A percentile compares a stretch with the other conserved stretches of the same genome.
Evolutionary conservation across 305 asterid species (phyloP).

Genomic region (Solanum chacoense): DNA sequence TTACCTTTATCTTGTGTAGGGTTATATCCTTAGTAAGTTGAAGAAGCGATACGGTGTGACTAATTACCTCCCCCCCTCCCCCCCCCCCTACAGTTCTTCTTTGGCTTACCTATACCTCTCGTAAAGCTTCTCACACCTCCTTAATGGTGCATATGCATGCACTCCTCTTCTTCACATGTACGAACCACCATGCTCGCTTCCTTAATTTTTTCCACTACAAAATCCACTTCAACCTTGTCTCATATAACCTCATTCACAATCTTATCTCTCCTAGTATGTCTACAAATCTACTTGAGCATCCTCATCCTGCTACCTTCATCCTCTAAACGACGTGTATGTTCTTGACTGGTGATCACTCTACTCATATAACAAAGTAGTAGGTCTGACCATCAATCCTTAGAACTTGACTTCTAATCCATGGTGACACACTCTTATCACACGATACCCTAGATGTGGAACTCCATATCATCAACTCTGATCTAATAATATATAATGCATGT

Average conservation of each 20-base stretch:
- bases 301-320: neutral
- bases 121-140: neutral
- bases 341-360: neutral
- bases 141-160: neutral
- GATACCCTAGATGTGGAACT: neutral
- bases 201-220: neutral
- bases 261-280: neutral
- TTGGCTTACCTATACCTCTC: neutral
- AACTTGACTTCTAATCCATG: neutral
- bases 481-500: neutral
- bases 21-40: neutral
- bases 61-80: neutral
- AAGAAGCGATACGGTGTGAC: neutral
- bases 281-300: neutral
- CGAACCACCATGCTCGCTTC: neutral
- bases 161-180: neutral
- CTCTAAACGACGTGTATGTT: neutral
- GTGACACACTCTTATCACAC: neutral
- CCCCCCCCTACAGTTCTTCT: neutral
- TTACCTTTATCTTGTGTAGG: neutral
- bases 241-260: no score
- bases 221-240: neutral
- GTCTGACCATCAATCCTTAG: neutral
- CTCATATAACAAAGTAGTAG: neutral
- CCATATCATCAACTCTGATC: neutral